Base-by-base conservation (phyloP, 306 rosid species). In the Rosa multiflora region DNA sequence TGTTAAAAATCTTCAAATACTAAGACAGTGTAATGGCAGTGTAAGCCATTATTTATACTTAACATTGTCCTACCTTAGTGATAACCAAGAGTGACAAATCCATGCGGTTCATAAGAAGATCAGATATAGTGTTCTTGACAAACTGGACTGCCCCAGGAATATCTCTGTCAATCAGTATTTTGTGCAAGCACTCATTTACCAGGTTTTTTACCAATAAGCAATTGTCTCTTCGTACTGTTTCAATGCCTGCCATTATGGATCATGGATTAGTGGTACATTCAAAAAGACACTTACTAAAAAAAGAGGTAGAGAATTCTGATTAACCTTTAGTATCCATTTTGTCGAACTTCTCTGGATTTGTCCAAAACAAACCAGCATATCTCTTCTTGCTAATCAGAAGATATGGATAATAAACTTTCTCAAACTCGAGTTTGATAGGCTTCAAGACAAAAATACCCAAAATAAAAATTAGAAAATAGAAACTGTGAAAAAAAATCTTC, bases 251-350 rank as follows among this genome's bases (percentile, higher is more conserved):
- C 42, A 79, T 79, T 70, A 23, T 47, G 79, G 76, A 70, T 52
- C 42, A 74, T 75, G 51, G 47, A 39, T 73, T 74, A 29, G 75
- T 47, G 51, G 70, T 44, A 61, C 62, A 79, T 42, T 26, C 72
- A 70, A 53, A 14, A 2, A n/a, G 55, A 47, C 40, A 63, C 10
- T 62, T 58, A 58, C 13, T 32, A 73, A 47, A 46, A 72, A 56
- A 52, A 69, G 20, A 17, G 53, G 61, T 67, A 40, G 26, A 78
- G 15, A 85, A 73, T 61, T 76, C 66, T 70, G 20, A 70, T 23
- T 78, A 83, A 95, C 99, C 99, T 92, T 95, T 95, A 32, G 99
- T 89, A 77, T 95, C 99, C 99, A 95, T 95, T 88, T 95, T 95
- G 85, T 95, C 99, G 76, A 84, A 91, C 61, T 82, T 88, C 62